phyloP scores from a whole-genome alignment of 352 stramenopile species.

The Globisporangium lucens region DNA sequence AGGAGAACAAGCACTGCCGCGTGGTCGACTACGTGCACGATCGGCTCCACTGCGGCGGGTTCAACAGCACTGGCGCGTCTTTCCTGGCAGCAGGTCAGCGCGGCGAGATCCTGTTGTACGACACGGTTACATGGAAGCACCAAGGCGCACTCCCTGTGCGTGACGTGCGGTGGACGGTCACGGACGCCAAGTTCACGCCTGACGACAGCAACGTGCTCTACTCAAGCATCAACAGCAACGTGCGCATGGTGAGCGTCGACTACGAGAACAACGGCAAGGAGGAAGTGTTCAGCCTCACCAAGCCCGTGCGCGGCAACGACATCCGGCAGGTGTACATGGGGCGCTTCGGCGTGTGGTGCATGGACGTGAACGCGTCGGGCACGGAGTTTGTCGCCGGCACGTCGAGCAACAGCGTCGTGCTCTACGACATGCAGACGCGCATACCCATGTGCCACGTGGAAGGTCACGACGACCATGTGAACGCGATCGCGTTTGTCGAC shows the following conservation, averaged over 20 bases:
- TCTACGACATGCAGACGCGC: conserved; percentile 80
- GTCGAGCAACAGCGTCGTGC: conserved; percentile 64
- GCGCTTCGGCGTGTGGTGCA: conserved; percentile 74
- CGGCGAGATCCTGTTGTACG: conserved; percentile 67
- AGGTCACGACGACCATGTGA: conserved; percentile 77
- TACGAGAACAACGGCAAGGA: conserved; percentile 51
- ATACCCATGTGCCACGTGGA: conserved; percentile 65
- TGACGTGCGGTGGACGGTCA: conserved; percentile 80
- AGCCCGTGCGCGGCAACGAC: conserved; percentile 19
- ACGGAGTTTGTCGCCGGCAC: conserved; percentile 84
- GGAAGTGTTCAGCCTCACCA: conserved; percentile 44
- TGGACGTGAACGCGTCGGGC: conserved; percentile 71
- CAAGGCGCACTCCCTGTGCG: conserved; percentile 48
- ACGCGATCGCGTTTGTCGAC: conserved; percentile 84
- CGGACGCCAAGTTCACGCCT: conserved; percentile 79
- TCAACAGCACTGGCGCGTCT: conserved; percentile 62
- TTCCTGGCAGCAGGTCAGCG: conserved; percentile 75
- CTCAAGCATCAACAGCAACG: conserved; percentile 78
- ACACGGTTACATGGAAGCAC: conserved; percentile 68
- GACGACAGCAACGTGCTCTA: conserved; percentile 73
- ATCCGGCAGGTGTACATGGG: conserved; percentile 22
- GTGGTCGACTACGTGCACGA: conserved; percentile 68
- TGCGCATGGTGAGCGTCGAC: conserved; percentile 73
- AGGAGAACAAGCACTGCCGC: conserved; percentile 73
- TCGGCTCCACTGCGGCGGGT: conserved; percentile 76